These are phyloP conservation scores for Saraca asoca DNA, from an alignment of 331 rosid species.

Conservation along the genomic window DNA sequence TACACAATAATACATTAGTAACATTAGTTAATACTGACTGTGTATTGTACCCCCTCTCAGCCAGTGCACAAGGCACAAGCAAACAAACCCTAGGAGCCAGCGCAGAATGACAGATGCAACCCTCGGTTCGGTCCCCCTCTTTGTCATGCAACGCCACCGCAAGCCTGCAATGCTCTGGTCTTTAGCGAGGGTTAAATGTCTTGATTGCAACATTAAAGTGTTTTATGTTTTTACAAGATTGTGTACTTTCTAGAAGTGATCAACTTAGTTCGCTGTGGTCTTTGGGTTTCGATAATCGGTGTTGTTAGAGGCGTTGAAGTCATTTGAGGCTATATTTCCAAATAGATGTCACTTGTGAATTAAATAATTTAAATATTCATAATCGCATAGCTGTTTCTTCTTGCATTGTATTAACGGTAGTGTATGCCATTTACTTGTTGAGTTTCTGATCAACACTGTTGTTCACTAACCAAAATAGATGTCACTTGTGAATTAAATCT, in stretches of 20 bases:
- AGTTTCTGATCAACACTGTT: neutral
- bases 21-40: no score
- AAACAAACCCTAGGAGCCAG: no score
- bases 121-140: no score
- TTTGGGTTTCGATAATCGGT: neutral
- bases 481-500: no score
- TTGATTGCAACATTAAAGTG: constrained; percentile 15
- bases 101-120: no score
- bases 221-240: neutral
- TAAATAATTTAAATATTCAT: neutral
- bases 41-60: no score
- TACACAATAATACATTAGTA: no score
- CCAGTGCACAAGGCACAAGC: no score
- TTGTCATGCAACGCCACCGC: no score
- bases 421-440: neutral
- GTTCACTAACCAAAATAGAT: no score
- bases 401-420: neutral
- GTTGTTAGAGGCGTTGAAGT: neutral
- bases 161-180: no score
- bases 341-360: neutral
- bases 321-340: neutral
- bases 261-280: neutral
- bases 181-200: constrained; percentile 7
- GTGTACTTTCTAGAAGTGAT: neutral
- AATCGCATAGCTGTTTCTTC: constrained; percentile 8